phyloP scores from a whole-genome alignment of 1,139 yeast species.

The Pichia sp. region DNA sequence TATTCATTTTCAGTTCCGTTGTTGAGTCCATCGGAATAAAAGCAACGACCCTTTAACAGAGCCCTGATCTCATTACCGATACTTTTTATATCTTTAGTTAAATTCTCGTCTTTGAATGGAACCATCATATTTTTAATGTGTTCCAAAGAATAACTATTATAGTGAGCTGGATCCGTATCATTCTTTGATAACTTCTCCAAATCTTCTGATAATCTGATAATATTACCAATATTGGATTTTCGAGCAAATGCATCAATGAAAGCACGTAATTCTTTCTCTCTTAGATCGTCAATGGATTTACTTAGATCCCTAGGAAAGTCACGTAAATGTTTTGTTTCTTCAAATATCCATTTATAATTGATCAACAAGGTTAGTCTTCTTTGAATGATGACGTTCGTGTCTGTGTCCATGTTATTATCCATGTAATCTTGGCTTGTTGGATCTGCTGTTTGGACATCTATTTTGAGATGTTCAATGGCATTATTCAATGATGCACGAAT shows the following conservation, averaged over 20 bases:
- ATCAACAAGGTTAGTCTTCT: conserved; percentile 19
- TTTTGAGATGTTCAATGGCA: conserved; percentile 13
- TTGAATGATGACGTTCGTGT: conserved; percentile 7
- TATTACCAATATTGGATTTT: conserved; percentile 42
- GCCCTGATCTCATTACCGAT: conserved; percentile 50
- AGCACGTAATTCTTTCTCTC: conserved; percentile 16
- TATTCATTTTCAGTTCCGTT: conserved; percentile 23
- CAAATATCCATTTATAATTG: conserved; percentile 25
- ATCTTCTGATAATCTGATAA: conserved; percentile 57
- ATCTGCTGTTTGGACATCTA: conserved; percentile 2
- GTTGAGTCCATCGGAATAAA: conserved; percentile 12
- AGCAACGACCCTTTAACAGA: conserved; percentile 39
- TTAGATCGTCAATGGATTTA: conserved; percentile 19
- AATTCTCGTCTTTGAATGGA: conserved; percentile 50
- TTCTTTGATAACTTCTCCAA: conserved; percentile 22
- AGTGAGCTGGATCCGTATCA: conserved; percentile 42
- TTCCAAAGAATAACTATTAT: conserved; percentile 56
- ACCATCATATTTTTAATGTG: conserved; percentile 49
- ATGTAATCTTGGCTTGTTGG: conserved; percentile 2
- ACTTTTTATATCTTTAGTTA: conserved; percentile 46
- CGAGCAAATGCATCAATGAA: conserved; percentile 18
- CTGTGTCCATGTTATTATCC: conserved; percentile 5
- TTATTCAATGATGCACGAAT: conserved; percentile 10
- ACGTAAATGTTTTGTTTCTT: conserved; percentile 18
- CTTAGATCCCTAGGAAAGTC: conserved; percentile 17